phyloP scores from a whole-genome alignment of 371 early-diverging fungal genomes.

The Batrachochytrium dendrobatidis region DNA sequence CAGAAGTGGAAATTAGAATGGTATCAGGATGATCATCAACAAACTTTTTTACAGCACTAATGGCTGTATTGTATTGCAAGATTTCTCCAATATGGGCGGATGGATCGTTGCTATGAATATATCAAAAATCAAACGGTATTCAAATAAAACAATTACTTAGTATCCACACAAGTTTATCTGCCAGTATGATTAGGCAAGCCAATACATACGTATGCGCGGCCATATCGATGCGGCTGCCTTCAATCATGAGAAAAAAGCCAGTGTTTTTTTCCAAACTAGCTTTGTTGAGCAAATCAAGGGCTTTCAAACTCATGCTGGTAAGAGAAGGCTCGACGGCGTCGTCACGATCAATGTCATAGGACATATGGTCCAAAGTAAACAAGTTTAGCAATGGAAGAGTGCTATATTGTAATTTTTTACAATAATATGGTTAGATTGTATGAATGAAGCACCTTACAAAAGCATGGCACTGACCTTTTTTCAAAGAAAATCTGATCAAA shows the following conservation, averaged over 20 bases:
- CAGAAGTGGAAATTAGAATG: conserved; percentile 73
- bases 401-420: neutral
- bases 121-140: neutral
- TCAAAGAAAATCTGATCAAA: conserved; percentile 49
- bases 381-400: conserved; percentile 69
- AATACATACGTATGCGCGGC: conserved; percentile 66
- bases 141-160: too few species aligned
- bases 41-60: conserved; percentile 62
- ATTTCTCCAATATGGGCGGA: conserved; percentile 87
- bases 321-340: conserved; percentile 64
- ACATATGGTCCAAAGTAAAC: conserved; percentile 78
- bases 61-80: conserved; percentile 75
- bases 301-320: conserved; percentile 74
- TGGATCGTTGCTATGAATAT: conserved; percentile 69
- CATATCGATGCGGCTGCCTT: conserved; percentile 87
- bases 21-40: conserved; percentile 68
- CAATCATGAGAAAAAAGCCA: conserved; percentile 94
- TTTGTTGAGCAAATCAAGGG: conserved; percentile 55
- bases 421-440: too few species aligned
- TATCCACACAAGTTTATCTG: too few species aligned
- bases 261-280: conserved; percentile 36
- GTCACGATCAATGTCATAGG: conserved; percentile 80
- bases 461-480: neutral
- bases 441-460: too few species aligned
- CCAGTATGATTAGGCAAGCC: neutral